Evolutionary conservation across 2,329 filamentous ascomycete species (phyloP), one percentile per base, ranked within the genome.

Genomic region (Calonectria leucothoes): DNA sequence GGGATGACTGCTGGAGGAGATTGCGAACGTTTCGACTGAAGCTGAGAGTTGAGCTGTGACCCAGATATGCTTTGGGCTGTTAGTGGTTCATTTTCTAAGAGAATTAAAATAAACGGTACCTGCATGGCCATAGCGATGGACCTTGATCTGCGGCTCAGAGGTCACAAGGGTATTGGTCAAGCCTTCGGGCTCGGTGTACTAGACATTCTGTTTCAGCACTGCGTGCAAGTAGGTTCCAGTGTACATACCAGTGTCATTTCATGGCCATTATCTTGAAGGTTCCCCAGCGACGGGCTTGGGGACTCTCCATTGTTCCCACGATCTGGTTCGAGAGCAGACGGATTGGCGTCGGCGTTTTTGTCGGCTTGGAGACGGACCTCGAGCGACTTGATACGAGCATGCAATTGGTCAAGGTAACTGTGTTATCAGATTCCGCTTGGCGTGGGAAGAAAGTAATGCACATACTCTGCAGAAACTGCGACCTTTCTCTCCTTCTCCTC

Each of bases 401-500:
- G 76, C 11, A 77, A 64, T 20, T 66, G 55, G 25, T 75, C 76
- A 8, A 77, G 76, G 52, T 77, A 77, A 37, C 76, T 77, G 33
- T 25, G 4, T 29, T 31, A 48, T 27, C 15, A 31, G 45, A 5
- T 12, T 39, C 8, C 20, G n/a, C 20, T 12, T 31, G 14, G 1
- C 5, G 20, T 11, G 5, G 25, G 31, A 5, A 31, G 7, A 29
- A 17, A 11, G 5, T 12, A 11, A 17, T 39, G 12, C 20, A 71
- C 76, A 39, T 66, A 76, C 74, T 77, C 68, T 7, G 71, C 67
- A 17, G 76, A 67, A 2, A 77, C 48, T 2, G 76, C 17, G 2
- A 70, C 27, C 31, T 77, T 77, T 66, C 66, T 75, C 64, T 77
- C 75, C n/a, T 75, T 77, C 17, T 77, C 76, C 45, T 77, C 76